Conservation (phyloP, 1,284 basidiomycete genomes). For the Leccinum angustisporum region DNA sequence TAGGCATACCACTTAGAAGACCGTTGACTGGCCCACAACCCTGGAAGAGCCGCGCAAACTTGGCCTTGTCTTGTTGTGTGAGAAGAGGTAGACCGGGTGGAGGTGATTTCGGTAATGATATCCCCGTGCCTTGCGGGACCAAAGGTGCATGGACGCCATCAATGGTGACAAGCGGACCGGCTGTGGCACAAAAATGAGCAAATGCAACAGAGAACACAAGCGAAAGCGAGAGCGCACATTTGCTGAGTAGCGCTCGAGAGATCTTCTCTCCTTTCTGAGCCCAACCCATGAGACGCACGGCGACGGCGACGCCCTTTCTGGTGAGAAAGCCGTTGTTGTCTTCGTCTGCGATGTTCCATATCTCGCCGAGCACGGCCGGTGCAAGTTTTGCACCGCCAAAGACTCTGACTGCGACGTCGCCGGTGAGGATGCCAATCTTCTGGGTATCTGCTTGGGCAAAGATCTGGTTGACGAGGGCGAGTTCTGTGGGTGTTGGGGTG, state of each 20-base stretch:
- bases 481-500: constrained; percentile 64
- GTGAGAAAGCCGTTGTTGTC: constrained; percentile 92
- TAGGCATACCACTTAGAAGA: constrained; percentile 64
- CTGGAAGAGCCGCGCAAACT: constrained; percentile 80
- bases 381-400: constrained; percentile 79
- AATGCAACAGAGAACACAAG: constrained; percentile 7
- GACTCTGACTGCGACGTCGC: constrained; percentile 80
- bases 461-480: constrained; percentile 66
- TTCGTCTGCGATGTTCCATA: constrained; percentile 92
- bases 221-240: constrained; percentile 56
- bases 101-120: constrained; percentile 57
- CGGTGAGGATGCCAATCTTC: constrained; percentile 80
- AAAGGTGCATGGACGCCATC: constrained; percentile 61
- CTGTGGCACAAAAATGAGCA: constrained; percentile 40
- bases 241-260: constrained; percentile 57
- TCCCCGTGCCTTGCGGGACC: constrained; percentile 50
- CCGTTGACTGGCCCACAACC: constrained; percentile 75
- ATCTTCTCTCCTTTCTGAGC: constrained; percentile 85
- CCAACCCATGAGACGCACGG: constrained; percentile 88
- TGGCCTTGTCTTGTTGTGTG: constrained; percentile 76
- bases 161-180: constrained; percentile 81
- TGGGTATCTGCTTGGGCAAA: constrained; percentile 69
- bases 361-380: constrained; percentile 82
- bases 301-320: constrained; percentile 81
- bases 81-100: constrained; percentile 63